phyloP scores from a whole-genome alignment of 2,329 filamentous ascomycete species.

The Phaeosphaeriaceae sp. region DNA sequence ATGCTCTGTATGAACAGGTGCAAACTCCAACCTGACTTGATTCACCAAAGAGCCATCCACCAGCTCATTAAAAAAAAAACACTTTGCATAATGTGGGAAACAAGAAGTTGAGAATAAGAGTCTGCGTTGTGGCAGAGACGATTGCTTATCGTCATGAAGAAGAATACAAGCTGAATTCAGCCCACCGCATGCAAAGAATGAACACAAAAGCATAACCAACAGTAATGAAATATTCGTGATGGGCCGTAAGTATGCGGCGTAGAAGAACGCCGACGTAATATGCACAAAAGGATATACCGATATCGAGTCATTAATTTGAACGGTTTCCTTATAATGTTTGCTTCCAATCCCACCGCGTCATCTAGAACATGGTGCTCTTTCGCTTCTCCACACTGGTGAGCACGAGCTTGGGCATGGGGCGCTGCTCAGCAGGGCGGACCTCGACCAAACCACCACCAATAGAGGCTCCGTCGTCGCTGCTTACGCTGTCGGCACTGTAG shows the following conservation, averaged over 20 bases:
- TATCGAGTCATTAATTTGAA: background rate
- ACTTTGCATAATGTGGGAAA: constrained; percentile 37
- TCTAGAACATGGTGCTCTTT: constrained; percentile 71
- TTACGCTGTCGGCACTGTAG: constrained; percentile 68
- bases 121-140: constrained; percentile 35
- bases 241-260: constrained; percentile 43
- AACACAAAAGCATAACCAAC: constrained; percentile 29
- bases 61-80: constrained; percentile 47
- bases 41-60: constrained; percentile 28
- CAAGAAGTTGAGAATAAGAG: constrained; percentile 36
- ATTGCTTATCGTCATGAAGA: constrained; percentile 40
- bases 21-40: background rate
- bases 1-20: constrained; percentile 16
- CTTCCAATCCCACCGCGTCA: constrained; percentile 12
- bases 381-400: constrained; percentile 90
- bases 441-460: constrained; percentile 63
- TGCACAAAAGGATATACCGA: constrained; percentile 39
- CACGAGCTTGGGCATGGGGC: constrained; percentile 85
- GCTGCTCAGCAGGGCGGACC: constrained; percentile 60
- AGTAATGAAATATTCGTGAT: constrained; percentile 44
- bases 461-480: constrained; percentile 64
- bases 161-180: constrained; percentile 26
- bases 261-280: constrained; percentile 38
- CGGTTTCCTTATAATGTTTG: constrained; percentile 19
- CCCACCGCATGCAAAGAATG: constrained; percentile 26